Evolutionary conservation across 169 alveolate species (phyloP).

Genomic region (Eimeria maxima): DNA sequence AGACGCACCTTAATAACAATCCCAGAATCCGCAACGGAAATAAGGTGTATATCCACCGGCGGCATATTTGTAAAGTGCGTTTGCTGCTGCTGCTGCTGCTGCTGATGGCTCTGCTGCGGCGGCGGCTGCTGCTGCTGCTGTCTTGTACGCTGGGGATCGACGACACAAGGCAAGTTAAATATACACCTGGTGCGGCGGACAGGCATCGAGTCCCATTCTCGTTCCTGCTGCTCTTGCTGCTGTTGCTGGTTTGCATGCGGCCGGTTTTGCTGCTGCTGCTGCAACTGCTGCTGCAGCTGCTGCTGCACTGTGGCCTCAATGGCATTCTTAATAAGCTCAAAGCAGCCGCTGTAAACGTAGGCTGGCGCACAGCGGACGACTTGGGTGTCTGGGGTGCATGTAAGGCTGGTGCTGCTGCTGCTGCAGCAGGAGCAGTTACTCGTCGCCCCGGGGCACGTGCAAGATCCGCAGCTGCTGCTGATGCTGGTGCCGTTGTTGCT

Average conservation of each 20-base stretch:
- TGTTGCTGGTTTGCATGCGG: neutral
- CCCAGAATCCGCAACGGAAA: neutral
- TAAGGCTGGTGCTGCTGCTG: no score
- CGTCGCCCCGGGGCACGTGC: neutral
- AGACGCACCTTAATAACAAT: neutral
- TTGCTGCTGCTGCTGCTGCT: neutral
- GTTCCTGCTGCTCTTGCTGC: constrained; percentile 2
- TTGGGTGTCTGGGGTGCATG: neutral
- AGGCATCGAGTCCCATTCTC: constrained; percentile 21
- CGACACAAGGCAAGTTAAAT: neutral
- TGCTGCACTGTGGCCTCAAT: constrained; percentile 28
- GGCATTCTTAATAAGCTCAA: constrained; percentile 27
- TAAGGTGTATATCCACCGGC: constrained; percentile 34
- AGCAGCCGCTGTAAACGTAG: constrained; percentile 33
- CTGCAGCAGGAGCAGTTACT: neutral
- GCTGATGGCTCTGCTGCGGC: constrained; percentile 26
- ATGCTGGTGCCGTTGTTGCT: constrained; percentile 13
- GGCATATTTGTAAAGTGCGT: neutral
- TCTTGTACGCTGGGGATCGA: neutral
- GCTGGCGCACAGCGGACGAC: constrained; percentile 25
- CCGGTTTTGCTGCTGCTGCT: no score
- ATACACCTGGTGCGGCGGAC: neutral
- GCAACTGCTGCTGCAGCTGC: constrained; percentile 42
- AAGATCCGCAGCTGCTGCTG: neutral
- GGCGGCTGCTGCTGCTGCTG: constrained; percentile 22